phyloP scores from a whole-genome alignment of 2,329 filamentous ascomycete species.

The Plectosphaerella cucumerina region DNA sequence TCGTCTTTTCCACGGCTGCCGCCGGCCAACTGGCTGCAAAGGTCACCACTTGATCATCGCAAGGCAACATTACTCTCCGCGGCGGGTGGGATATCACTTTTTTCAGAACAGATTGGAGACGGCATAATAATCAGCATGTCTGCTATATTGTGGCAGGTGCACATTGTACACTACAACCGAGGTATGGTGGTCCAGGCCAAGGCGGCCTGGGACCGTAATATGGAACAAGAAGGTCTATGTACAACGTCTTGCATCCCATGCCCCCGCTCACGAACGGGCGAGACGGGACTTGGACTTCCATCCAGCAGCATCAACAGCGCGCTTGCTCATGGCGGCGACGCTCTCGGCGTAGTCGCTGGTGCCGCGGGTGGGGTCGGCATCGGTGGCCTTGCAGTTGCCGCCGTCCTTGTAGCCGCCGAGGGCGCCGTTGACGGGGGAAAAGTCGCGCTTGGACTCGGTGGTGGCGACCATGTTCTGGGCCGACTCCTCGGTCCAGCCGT shows the following conservation, averaged over 20 bases:
- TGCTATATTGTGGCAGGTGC: too few relatives aligned
- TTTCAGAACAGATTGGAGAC: too few relatives aligned
- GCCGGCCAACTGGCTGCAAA: too few relatives aligned
- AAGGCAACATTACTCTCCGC: too few relatives aligned
- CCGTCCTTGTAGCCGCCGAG: conserved; percentile 24
- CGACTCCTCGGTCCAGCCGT: conserved; percentile 39
- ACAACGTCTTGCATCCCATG: not conserved
- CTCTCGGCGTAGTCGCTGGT: conserved; percentile 36
- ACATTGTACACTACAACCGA: too few relatives aligned
- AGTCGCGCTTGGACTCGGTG: conserved; percentile 29
- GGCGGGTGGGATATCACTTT: too few relatives aligned
- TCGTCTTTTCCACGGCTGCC: too few relatives aligned
- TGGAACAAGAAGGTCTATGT: not conserved
- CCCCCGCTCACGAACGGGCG: not conserved
- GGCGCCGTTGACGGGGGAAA: conserved; percentile 27
- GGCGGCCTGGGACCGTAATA: too few relatives aligned
- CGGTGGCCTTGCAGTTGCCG: conserved; percentile 24
- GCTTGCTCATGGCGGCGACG: conserved; percentile 16
- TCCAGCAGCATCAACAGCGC: conserved; percentile 6
- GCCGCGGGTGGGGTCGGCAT: conserved; percentile 35
- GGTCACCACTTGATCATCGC: too few relatives aligned
- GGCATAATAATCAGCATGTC: too few relatives aligned
- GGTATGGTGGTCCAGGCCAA: too few relatives aligned
- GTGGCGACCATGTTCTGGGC: conserved; percentile 35
- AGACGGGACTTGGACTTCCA: conserved; percentile 12